Evolutionary conservation across 2,329 filamentous ascomycete genomes (phyloP), one percentile per base, ranked within the genome.

Genomic region (Clarireedia monteithiana): DNA sequence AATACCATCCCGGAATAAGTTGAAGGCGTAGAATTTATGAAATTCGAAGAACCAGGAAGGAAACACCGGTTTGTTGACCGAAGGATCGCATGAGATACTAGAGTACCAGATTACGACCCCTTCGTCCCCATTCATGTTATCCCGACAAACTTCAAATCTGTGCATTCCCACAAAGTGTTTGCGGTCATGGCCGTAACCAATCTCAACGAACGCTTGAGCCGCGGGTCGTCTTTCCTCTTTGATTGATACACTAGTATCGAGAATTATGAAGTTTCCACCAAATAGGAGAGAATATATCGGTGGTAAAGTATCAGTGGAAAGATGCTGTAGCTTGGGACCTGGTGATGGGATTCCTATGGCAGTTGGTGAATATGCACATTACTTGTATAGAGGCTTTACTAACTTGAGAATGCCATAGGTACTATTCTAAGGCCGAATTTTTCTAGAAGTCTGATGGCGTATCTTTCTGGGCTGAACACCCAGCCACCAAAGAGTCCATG

Each of bases 401-500:
- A 5, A 52, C 26, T 46, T n/a, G 49, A 48, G 39, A 56, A 62
- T 1, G 26, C 23, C 2, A 57, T 57, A 1, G 44, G 39, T 17
- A 61, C 27, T 2, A 62, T 51, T 23, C 49, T 53, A 44, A 45
- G 45, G 14, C 58, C 60, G 9, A 57, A 7, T 2, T n/a, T 10
- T 23, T 10, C 15, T 5, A 60, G 20, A 6, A 26, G 20, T 2
- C 15, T n/a, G 14, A 64, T 14, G 3, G 58, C 24, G 2, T 24
- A n/a, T 6, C 48, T 38, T 48, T 64, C 63, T 1, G 52, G 56
- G 14, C 39, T 49, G 30, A 63, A 63, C 2, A 53, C 44, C 56
- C 58, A 62, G 26, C 61, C 63, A 26, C 53, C 24, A 24, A 60
- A 64, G 20, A 61, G 63, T 0, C 61, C 61, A 23, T 48, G 56